A percentile compares a stretch with the other conserved stretches of the same genome.
Conservation (phyloP, 768 basidiomycete species). For the Lactifluus piperatus region DNA sequence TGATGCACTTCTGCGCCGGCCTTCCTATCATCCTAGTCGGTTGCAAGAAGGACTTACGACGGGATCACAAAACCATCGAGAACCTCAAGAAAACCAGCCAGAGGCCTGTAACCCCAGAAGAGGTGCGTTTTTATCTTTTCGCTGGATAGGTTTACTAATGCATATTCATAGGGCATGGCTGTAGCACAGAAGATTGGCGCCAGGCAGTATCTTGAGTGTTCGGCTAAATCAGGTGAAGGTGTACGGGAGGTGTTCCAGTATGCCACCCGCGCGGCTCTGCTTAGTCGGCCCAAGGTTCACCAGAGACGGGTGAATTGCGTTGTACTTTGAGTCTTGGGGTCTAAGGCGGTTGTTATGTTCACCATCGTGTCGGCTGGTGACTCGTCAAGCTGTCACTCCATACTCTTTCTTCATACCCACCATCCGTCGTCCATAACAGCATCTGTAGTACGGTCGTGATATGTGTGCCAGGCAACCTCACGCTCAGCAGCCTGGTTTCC, state of each 20-base stretch:
- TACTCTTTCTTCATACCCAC: slow-evolving; percentile 30
- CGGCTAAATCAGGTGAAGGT: slow-evolving; percentile 92
- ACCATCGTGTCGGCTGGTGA: slow-evolving; percentile 4
- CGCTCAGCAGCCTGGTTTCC: slow-evolving; percentile 19
- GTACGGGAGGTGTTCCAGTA: slow-evolving; percentile 98
- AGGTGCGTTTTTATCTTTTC: slow-evolving; percentile 41
- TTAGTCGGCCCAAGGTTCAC: slow-evolving; percentile 41
- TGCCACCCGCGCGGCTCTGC: slow-evolving; percentile 87
- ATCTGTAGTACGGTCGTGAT: slow-evolving; percentile 21
- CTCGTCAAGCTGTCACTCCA: background rate
- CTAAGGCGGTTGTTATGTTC: slow-evolving; percentile 3
- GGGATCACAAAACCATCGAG: slow-evolving; percentile 87
- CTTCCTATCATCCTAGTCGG: slow-evolving; percentile 96
- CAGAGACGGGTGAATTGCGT: slow-evolving; percentile 36
- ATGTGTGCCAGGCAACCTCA: slow-evolving; percentile 12
- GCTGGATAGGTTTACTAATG: background rate
- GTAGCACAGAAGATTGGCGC: slow-evolving; percentile 96
- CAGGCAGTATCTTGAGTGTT: slow-evolving; percentile 95
- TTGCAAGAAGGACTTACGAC: slow-evolving; percentile 97
- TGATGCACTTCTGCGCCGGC: slow-evolving; percentile 93
- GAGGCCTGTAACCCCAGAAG: slow-evolving; percentile 88
- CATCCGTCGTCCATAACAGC: slow-evolving; percentile 31
- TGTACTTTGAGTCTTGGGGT: slow-evolving; percentile 32
- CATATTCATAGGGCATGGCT: slow-evolving; percentile 66
- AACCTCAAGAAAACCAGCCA: slow-evolving; percentile 92